Evolutionary conservation across 495 filamentous ascomycete species (phyloP).

Genomic region (Aspergillus mulundensis): DNA sequence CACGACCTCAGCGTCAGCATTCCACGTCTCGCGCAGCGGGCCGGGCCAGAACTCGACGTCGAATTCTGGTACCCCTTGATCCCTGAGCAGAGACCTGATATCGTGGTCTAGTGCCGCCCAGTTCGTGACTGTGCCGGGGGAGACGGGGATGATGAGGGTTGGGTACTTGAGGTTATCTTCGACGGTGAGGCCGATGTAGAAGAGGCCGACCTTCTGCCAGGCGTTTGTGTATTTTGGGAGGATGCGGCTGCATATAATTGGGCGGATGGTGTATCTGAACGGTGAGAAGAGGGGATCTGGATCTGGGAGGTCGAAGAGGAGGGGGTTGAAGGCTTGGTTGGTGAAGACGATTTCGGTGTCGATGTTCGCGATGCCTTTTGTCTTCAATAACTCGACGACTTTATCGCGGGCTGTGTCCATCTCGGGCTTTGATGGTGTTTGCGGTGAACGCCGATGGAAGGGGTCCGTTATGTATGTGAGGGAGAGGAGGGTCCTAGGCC

Average conservation of each 20-base stretch:
- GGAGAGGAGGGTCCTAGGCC: neutral
- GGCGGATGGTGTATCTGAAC: neutral
- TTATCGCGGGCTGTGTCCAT: neutral
- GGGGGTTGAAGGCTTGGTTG: neutral
- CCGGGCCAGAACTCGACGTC: neutral
- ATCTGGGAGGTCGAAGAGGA: conserved; percentile 20
- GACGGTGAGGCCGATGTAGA: neutral
- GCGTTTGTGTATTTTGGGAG: neutral
- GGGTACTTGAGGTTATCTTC: neutral
- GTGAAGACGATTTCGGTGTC: neutral
- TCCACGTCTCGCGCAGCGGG: neutral
- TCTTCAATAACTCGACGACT: neutral
- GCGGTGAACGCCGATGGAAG: neutral
- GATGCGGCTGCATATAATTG: no score
- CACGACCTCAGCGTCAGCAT: neutral
- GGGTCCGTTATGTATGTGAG: neutral
- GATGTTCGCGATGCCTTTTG: neutral
- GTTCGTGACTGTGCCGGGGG: neutral
- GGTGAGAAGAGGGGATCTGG: conserved; percentile 18
- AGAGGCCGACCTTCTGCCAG: neutral
- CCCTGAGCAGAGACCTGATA: neutral
- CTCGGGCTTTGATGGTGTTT: neutral
- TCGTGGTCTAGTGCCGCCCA: neutral
- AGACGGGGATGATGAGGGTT: neutral
- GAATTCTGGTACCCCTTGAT: no score